A percentile compares a stretch with the other conserved stretches of the same genome.
These are phyloP conservation scores for Trichosporon faecale DNA, from an alignment of 1,284 basidiomycete genomes.

Conservation along the genomic window DNA sequence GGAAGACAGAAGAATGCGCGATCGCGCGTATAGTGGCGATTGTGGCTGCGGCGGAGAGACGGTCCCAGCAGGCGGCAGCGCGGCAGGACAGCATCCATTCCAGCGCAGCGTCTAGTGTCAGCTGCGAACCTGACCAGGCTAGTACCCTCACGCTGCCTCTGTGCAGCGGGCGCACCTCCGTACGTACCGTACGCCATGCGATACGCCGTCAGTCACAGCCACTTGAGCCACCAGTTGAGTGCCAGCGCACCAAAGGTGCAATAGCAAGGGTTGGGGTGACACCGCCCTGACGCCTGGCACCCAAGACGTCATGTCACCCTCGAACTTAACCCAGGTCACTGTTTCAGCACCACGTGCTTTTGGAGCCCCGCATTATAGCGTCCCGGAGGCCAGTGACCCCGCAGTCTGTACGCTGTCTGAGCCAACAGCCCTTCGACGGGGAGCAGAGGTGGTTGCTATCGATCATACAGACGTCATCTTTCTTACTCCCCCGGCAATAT, in stretches of 20 bases:
- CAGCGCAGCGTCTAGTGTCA: too few species aligned
- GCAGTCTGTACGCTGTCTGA: too few species aligned
- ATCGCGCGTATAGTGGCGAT: neutral
- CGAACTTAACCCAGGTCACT: neutral
- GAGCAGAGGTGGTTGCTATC: too few species aligned
- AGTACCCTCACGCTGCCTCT: too few species aligned
- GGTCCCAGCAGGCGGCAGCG: too few species aligned
- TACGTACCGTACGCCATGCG: neutral
- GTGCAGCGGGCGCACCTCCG: neutral
- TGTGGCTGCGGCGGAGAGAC: neutral
- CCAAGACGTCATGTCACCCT: neutral
- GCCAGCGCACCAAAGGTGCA: neutral
- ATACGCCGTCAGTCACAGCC: neutral
- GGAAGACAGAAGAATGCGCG: neutral
- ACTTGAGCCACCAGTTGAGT: neutral
- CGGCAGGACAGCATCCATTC: too few species aligned
- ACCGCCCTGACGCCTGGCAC: neutral
- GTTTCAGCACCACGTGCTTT: constrained; percentile 1
- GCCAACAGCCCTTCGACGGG: too few species aligned
- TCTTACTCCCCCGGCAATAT: too few species aligned
- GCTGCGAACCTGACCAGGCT: too few species aligned
- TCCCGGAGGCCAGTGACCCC: neutral
- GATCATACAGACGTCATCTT: too few species aligned
- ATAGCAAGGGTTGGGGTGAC: neutral
- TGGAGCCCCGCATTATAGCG: neutral